Base-by-base conservation (phyloP, 2,329 filamentous ascomycete species). In the Fusarium annulatum region DNA sequence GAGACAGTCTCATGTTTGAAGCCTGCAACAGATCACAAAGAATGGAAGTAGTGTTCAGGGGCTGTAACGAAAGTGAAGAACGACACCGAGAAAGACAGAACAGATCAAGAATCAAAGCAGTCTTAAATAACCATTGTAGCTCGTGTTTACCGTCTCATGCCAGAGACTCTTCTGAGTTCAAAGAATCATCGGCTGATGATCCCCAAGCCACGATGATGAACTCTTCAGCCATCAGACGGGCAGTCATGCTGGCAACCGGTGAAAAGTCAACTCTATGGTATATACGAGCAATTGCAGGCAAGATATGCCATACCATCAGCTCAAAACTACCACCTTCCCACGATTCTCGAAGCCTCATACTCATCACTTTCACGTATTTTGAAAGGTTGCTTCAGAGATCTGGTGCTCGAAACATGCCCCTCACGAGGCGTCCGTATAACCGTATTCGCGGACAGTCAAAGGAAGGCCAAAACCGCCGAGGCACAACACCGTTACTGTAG, bases 1-100 rank as follows among this genome's bases (percentile, higher is more conserved):
- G 26, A 15, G 61, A 68, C 46, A 77, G 55, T 66, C 65, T 78
- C 78, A 79, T 79, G 45, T 19, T 72, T 70, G 52, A 61, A 39
- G 34, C 23, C 23, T 42, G 19, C 9, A 58, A 21, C 10, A 23
- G 21, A 33, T 57, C 30, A 61, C 23, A 38, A 46, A 61, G 21
- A 53, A n/a, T 52, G 56, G 15, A 57, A 48, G 41, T 38, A 57
- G 67, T 65, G 55, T 30, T 52, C 23, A 39, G 26, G 19, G 30
- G 34, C 26, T 30, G 16, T 43, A 51, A 65, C 58, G 55, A 56
- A 65, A 55, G 43, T 42, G 10, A 39, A 57, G 43, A 39, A 48
- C 7, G 38, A 46, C 52, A 33, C 28, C 15, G 23, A 42, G 51
- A 33, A 42, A 53, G 33, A 5, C 58, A 21, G 26, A 26, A 33